Conservation (phyloP, 345 rosid genomes). For the Pugionium dolabratum region DNA sequence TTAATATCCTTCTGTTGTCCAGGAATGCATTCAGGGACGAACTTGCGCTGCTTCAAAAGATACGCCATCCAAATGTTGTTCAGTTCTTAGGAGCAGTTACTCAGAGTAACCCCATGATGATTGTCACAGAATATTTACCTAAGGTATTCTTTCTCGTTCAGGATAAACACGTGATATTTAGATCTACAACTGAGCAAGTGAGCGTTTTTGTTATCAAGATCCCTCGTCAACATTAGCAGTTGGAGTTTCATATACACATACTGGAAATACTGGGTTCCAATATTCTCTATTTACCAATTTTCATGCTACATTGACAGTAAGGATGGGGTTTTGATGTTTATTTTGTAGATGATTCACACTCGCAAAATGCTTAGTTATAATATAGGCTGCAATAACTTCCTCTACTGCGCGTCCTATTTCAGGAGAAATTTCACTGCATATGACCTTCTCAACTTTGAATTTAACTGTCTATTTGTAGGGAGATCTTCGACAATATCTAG, state of each 20-base stretch:
- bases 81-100: slow-evolving; percentile 91
- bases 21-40: slow-evolving; percentile 85
- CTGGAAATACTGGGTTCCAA: slow-evolving; percentile 6
- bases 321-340: slow-evolving; percentile 6
- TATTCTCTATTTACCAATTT: neutral
- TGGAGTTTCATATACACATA: neutral
- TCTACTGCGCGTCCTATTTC: neutral
- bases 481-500: slow-evolving; percentile 71
- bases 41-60: slow-evolving; percentile 78
- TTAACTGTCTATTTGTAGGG: slow-evolving; percentile 48
- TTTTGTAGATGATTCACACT: slow-evolving; percentile 5
- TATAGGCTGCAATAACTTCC: neutral
- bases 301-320: slow-evolving; percentile 15
- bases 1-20: slow-evolving; percentile 33
- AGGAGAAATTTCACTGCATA: slow-evolving; percentile 7
- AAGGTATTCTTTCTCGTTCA: slow-evolving; percentile 50
- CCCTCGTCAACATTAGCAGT: slow-evolving; percentile 8
- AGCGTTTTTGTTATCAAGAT: slow-evolving; percentile 7
- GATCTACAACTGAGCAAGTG: neutral
- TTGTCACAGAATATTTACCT: slow-evolving; percentile 74
- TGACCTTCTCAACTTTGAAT: slow-evolving; percentile 2
- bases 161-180: slow-evolving; percentile 4
- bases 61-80: slow-evolving; percentile 86
- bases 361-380: slow-evolving; percentile 19
- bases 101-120: slow-evolving; percentile 87